Evolutionary conservation across 2,329 filamentous ascomycete species (phyloP).

Genomic region (Microsporum canis): DNA sequence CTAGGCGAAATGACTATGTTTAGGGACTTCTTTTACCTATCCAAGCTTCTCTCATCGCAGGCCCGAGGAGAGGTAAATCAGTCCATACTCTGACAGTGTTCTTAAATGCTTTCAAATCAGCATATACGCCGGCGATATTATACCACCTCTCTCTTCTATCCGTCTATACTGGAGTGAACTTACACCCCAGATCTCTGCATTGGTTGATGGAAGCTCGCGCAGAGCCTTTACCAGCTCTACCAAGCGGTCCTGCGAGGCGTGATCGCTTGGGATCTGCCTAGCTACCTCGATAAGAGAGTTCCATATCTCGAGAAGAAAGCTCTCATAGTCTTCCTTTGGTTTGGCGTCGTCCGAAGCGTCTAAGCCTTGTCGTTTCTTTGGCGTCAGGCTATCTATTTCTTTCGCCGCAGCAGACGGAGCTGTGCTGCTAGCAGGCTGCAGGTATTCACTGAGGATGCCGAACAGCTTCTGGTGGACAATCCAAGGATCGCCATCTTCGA

Average conservation of each 20-base stretch:
- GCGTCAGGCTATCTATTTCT: neutral
- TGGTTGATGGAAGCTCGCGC: neutral
- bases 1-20: neutral
- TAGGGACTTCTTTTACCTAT: neutral
- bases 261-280: neutral
- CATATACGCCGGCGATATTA: neutral
- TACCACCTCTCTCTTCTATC: too few relatives aligned
- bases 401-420: neutral
- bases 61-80: neutral
- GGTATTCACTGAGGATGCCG: neutral
- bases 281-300: neutral
- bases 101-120: neutral
- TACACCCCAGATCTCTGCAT: neutral
- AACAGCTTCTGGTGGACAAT: conserved; percentile 3
- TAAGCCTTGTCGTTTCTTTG: neutral
- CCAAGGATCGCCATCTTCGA: conserved; percentile 1
- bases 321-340: conserved; percentile 1
- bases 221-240: conserved; percentile 1
- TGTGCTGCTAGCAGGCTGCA: neutral
- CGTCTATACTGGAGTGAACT: neutral
- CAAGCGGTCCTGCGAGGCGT: conserved; percentile 3
- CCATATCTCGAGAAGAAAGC: conserved; percentile 1
- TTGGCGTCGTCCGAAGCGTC: neutral
- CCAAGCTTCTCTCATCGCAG: conserved; percentile 3
- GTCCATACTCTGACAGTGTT: neutral